These are phyloP conservation scores for Hebeloma cylindrosporum DNA, from an alignment of 768 basidiomycete species.

Conservation along the genomic window DNA sequence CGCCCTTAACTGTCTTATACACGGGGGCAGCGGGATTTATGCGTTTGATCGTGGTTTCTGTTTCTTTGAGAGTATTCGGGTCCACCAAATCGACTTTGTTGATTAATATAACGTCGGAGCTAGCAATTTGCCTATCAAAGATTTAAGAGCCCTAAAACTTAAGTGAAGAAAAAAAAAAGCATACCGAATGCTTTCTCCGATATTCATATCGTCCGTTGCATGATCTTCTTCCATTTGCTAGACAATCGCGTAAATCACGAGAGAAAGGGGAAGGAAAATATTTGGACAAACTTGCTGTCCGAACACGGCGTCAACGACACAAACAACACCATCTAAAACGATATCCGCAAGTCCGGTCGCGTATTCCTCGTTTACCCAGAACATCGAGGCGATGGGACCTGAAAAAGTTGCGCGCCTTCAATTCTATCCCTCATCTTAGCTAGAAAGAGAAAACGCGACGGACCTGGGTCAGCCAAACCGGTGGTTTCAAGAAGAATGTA, in stretches of 20 bases:
- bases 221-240: conserved; percentile 89
- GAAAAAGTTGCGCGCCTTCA: conserved; percentile 1
- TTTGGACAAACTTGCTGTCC: conserved; percentile 44
- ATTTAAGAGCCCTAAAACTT: not conserved
- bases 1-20: conserved; percentile 65
- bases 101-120: conserved; percentile 85
- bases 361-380: conserved; percentile 87
- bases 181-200: conserved; percentile 81
- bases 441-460: conserved; percentile 13
- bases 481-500: conserved; percentile 96
- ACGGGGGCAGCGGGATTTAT: conserved; percentile 83
- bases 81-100: conserved; percentile 87
- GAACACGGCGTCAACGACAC: conserved; percentile 89
- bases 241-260: conserved; percentile 6
- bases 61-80: conserved; percentile 40
- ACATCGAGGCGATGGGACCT: conserved; percentile 87
- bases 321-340: conserved; percentile 84
- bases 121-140: conserved; percentile 79
- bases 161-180: conserved; percentile 11
- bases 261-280: not conserved
- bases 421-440: not conserved
- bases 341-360: conserved; percentile 71
- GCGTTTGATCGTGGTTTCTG: conserved; percentile 61
- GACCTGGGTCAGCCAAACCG: conserved; percentile 93
- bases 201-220: conserved; percentile 44